Evolutionary conservation across 306 rosid genomes (phyloP).

Genomic region (Carpinus viminea): DNA sequence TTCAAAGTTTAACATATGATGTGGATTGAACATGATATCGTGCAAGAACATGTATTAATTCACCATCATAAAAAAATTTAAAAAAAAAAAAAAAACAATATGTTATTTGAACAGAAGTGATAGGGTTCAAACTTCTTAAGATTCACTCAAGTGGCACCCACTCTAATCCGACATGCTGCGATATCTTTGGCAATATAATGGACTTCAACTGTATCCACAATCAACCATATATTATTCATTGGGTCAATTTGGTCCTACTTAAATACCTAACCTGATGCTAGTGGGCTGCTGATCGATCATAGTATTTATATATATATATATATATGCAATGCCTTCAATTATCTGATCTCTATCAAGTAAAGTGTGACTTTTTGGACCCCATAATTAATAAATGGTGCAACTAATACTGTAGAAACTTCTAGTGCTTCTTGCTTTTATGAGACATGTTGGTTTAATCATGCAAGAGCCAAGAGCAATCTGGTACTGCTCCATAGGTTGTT

Average conservation of each 20-base stretch:
- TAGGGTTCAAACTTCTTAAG: background rate
- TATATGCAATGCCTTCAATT: background rate
- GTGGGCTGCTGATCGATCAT: background rate
- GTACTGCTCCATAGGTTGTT: background rate
- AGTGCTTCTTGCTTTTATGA: too few relatives aligned
- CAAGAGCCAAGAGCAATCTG: too few relatives aligned
- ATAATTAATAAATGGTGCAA: too few relatives aligned
- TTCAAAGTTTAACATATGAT: background rate
- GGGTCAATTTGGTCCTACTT: background rate
- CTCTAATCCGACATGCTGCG: background rate
- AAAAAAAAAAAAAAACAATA: background rate
- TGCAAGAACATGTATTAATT: background rate
- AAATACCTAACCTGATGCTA: background rate
- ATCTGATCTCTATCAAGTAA: background rate
- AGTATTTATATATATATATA: too few relatives aligned
- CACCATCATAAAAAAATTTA: too few relatives aligned
- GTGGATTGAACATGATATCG: background rate
- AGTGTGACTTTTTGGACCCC: background rate
- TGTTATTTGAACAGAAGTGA: background rate
- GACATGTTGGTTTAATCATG: too few relatives aligned
- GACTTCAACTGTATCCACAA: background rate
- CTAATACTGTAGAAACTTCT: too few relatives aligned
- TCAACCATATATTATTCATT: background rate
- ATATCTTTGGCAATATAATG: background rate
- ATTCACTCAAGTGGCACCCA: slow-evolving; percentile 3